Evolutionary conservation across 805 yeast species (phyloP), one percentile per base, ranked within the genome.

Genomic region (Cyberlindnera nakhonratchasimensis): DNA sequence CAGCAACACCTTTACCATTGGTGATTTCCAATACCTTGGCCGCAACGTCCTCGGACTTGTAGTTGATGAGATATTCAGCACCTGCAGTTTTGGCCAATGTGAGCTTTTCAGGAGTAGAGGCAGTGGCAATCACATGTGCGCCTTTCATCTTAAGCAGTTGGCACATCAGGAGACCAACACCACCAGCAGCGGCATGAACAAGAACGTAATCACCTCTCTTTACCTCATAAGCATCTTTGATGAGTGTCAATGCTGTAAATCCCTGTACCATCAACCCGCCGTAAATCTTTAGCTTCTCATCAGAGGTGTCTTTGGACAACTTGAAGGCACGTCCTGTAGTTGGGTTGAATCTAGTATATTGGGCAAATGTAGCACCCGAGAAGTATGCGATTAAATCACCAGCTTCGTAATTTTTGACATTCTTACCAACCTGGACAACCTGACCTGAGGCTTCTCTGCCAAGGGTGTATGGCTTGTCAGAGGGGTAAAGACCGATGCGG

Each of bases 151-250:
- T 62, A 37, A 45, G 34, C 63, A 89, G 66, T 61, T 89, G 96
- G 37, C 72, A 69, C 40, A 88, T 66, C 16, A 86, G 52, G 39
- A 77, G 72, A 5, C 98, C 98, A 38, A 86, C 91, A 43, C 97
- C 96, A 34, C 97, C 98, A 3, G 97, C 96, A 7, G 96, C 96
- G 4, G 97, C 97, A 68, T 89, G 87, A 20, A 87, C 80, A 35
- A 90, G 70, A 33, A 85, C 74, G 52, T 64, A 73, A 45, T 91
- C 96, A 40, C 79, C 90, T 58, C 74, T 67, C 53, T 86, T 60
- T 29, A 86, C 84, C 2, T 70, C 55, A 57, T 85, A 78, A 2
- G 93, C 76, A 48, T 85, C 88, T 28, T 71, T 65, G 35, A 79
- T 65, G 45, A 90, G 79, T 1, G 91, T 75, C 53, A 84, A 63